Evolutionary conservation across 805 yeast genomes (phyloP), one percentile per base, ranked within the genome.

Genomic region (Isabelozyma rhagii): DNA sequence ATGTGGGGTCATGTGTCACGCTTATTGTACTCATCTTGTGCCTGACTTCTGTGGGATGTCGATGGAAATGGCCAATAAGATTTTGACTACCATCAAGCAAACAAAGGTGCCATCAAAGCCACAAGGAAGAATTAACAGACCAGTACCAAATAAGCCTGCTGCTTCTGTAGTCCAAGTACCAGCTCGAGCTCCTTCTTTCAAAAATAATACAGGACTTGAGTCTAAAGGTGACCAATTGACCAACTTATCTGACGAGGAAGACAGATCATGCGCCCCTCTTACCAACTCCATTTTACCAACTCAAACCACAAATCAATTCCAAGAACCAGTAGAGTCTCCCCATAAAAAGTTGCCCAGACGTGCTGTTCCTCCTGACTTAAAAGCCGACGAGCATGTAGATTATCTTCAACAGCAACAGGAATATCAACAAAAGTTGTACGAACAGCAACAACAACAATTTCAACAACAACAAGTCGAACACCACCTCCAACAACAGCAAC

Each of bases 31-130:
- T 10, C 97, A 91, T 62, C 75, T 92, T 60, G 98, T 94, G 18
- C 99, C 99, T 1, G 98, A 94, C 66, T 89, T 94, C 67, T 94
- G 99, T 76, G 99, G 99, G 50, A 93, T 94, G 96, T 81, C 97
- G 2, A 90, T 94, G 92, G 97, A 90, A 62, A 89, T 87, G 80
- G 98, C 97, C 3, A 91, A 90, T 62, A 87, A 87, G 67, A 90
- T 94, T 54, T 71, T 94, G 51, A 81, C 80, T 49, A 89, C 97
- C 8, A 91, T 93, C 62, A 86, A 87, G 63, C 81, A 85, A 41
- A 84, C 97, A 2, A 68, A 68, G 48, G 55, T 60, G 18, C 69
- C 63, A 14, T 47, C 51, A 5, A 51, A 58, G 28, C 53, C 56
- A 34, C 44, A 46, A 3, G 25, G 25, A 21, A 21, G 25, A 21